Evolutionary conservation across 192 early-diverging fungal species (phyloP).

Genomic region (Umbelopsis vinacea): DNA sequence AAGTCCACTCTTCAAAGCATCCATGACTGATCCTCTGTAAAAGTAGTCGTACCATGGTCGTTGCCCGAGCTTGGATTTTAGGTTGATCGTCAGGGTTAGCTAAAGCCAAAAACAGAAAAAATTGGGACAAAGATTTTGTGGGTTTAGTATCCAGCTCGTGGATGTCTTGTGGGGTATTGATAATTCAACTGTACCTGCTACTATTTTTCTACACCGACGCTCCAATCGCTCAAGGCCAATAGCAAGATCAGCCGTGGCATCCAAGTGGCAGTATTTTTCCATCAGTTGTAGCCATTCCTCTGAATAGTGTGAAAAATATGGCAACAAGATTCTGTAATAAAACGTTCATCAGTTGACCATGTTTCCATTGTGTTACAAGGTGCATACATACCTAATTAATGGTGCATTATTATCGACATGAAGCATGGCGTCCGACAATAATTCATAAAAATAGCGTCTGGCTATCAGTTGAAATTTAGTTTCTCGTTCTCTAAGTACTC

Average conservation of each 20-base stretch:
- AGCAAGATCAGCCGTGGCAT: background rate
- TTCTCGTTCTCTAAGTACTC: background rate
- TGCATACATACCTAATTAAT: background rate
- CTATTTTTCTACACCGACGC: background rate
- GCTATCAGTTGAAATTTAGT: background rate
- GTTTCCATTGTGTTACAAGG: background rate
- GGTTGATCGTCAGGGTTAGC: background rate
- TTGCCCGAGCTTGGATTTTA: background rate
- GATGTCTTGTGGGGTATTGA: background rate
- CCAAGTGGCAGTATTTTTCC: background rate
- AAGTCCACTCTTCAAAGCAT: constrained; percentile 13
- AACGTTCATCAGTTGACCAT: background rate
- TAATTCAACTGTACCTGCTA: background rate
- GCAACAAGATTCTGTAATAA: constrained; percentile 5
- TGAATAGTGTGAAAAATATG: constrained; percentile 6
- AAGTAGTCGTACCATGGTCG: background rate
- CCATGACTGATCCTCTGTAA: constrained; percentile 1
- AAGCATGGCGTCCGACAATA: background rate
- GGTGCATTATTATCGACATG: background rate
- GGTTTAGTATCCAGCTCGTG: too few species aligned
- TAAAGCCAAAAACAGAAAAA: background rate
- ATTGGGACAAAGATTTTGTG: too few species aligned
- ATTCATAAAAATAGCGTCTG: background rate
- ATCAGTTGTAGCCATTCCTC: background rate
- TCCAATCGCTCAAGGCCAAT: background rate